A percentile compares a stretch with the other conserved stretches of the same genome.
Evolutionary conservation across 805 yeast species (phyloP).

Genomic region (Candida suzukii): DNA sequence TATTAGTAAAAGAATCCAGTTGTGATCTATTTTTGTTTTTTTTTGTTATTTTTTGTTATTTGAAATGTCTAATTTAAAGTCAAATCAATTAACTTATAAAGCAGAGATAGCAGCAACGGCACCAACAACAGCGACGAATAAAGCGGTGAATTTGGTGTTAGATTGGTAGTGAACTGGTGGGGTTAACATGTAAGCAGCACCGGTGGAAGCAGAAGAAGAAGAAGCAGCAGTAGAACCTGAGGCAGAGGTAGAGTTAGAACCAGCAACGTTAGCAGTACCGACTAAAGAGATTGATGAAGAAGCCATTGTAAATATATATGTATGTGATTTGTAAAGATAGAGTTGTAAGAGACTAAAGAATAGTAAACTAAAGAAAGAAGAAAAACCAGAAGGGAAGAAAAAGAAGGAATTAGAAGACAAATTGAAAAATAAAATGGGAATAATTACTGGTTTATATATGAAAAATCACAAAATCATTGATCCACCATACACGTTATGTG

Average conservation of each 20-base stretch:
- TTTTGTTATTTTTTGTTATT: background rate
- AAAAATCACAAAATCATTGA: too few species aligned
- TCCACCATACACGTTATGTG: too few species aligned
- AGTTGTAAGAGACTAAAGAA: background rate
- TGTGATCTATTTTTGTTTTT: background rate
- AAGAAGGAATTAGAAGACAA: background rate
- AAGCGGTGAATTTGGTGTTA: constrained; percentile 20
- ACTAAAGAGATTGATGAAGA: constrained; percentile 16
- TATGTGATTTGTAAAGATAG: background rate
- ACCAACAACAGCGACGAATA: constrained; percentile 22
- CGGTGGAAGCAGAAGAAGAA: constrained; percentile 8
- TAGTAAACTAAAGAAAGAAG: background rate
- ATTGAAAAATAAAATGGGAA: too few species aligned
- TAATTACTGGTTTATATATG: too few species aligned
- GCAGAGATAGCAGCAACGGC: constrained; percentile 21
- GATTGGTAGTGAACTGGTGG: constrained; percentile 20
- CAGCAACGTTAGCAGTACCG: constrained; percentile 17
- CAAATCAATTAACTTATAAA: constrained; percentile 9
- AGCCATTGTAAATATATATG: constrained; percentile 7
- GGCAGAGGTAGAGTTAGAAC: constrained; percentile 4
- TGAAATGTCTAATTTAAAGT: background rate
- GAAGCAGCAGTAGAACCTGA: constrained; percentile 4
- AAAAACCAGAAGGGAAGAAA: background rate
- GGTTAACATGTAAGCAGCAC: constrained; percentile 13
- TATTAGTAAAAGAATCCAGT: background rate